Conservation (phyloP, 768 basidiomycete genomes). For the Termitomyces sp. region DNA sequence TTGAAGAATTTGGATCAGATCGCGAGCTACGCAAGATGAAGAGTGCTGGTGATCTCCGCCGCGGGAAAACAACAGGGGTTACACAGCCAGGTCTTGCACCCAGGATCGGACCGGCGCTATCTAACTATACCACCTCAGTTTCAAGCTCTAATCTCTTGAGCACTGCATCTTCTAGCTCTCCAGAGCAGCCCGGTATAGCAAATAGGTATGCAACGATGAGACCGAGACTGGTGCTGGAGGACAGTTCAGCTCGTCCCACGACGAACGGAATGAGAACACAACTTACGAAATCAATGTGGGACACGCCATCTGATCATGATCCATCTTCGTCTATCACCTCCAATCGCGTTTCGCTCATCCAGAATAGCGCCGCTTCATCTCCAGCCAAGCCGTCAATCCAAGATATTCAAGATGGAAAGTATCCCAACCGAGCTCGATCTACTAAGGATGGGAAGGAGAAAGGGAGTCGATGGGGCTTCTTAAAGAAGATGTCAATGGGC, state of each 20-base stretch:
- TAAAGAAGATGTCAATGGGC: constrained; percentile 99
- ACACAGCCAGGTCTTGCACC: constrained; percentile 26
- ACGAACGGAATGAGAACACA: constrained; percentile 36
- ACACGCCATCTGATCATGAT: constrained; percentile 37
- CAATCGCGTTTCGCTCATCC: constrained; percentile 20
- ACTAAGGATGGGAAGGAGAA: constrained; percentile 53
- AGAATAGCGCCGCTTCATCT: constrained; percentile 14
- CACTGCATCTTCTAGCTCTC: constrained; percentile 30
- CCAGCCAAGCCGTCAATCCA: constrained; percentile 15
- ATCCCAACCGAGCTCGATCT: constrained; percentile 21
- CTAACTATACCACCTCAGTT: constrained; percentile 58
- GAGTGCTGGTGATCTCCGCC: constrained; percentile 78
- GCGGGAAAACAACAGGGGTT: constrained; percentile 33
- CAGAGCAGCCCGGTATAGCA: constrained; percentile 35
- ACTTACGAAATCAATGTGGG: constrained; percentile 51
- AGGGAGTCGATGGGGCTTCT: constrained; percentile 86
- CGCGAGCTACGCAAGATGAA: constrained; percentile 81
- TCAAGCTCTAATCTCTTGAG: constrained; percentile 68
- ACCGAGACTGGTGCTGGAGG: constrained; percentile 41
- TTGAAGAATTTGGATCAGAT: constrained; percentile 46
- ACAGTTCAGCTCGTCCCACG: constrained; percentile 35
- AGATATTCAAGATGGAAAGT: constrained; percentile 22
- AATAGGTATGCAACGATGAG: constrained; percentile 74
- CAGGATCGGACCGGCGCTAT: constrained; percentile 35
- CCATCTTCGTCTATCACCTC: constrained; percentile 11